phyloP scores from a whole-genome alignment of 2,329 filamentous ascomycete species.

The Periconia sp. region DNA sequence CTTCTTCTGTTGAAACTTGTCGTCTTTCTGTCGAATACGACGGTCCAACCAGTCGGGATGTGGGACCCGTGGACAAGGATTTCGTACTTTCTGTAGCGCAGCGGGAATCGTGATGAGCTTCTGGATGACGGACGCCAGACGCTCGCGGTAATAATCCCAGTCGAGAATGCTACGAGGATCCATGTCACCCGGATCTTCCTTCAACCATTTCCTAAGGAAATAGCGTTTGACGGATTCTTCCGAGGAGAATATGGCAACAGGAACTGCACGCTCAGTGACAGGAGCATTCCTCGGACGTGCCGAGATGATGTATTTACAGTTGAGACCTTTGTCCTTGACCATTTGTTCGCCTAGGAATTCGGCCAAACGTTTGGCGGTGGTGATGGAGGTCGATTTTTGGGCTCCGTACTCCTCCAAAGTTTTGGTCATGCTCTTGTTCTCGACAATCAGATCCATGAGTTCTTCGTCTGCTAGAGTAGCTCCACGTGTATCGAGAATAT shows the following conservation, averaged over 20 bases:
- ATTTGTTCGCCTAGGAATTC: conserved; percentile 98
- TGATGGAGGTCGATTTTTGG: conserved; percentile 99
- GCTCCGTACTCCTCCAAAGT: conserved; percentile 92
- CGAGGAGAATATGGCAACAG: conserved; percentile 95
- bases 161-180: conserved; percentile 89
- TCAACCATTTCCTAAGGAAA: conserved; percentile 93
- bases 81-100: conserved; percentile 89
- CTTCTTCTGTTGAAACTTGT: conserved; percentile 98
- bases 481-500: conserved; percentile 88
- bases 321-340: conserved; percentile 98
- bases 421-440: conserved; percentile 98
- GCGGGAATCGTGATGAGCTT: conserved; percentile 99
- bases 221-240: conserved; percentile 84
- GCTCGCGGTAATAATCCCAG: conserved; percentile 96
- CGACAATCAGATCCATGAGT: conserved; percentile 98
- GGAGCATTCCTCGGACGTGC: conserved; percentile 82
- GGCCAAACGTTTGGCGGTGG: conserved; percentile 88
- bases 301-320: conserved; percentile 99
- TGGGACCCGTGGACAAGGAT: conserved; percentile 88
- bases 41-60: conserved; percentile 97
- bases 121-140: conserved; percentile 94
- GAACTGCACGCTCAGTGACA: conserved; percentile 91
- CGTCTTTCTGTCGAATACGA: conserved; percentile 91
- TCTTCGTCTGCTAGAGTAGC: conserved; percentile 92
- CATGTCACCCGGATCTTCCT: conserved; percentile 87